A percentile compares a stretch with the other conserved stretches of the same genome.
These are phyloP conservation scores for Exophiala bonariae DNA, from an alignment of 2,329 filamentous ascomycete species.

Conservation along the genomic window DNA sequence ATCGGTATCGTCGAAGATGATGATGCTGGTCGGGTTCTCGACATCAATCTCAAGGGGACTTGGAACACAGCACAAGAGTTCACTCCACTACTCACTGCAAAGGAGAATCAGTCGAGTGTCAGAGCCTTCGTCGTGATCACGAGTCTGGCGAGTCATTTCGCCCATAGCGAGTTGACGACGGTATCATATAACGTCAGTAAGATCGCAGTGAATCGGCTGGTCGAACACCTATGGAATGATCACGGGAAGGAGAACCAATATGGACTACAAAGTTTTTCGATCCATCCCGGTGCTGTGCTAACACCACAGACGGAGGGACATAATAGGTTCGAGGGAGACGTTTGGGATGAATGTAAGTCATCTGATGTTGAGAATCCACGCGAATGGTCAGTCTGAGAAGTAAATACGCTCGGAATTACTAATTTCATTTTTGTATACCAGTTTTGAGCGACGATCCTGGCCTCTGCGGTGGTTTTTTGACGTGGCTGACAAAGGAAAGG, in stretches of 20 bases:
- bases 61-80: constrained; percentile 23
- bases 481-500: constrained; percentile 30
- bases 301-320: constrained; percentile 16
- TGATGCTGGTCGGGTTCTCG: constrained; percentile 19
- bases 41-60: constrained; percentile 18
- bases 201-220: constrained; percentile 17
- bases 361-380: neutral
- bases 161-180: constrained; percentile 12
- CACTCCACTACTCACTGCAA: constrained; percentile 11
- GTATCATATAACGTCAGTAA: constrained; percentile 20
- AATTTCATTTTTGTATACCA: too few species aligned
- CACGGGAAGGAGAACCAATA: too few species aligned
- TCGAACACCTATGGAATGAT: constrained; percentile 19
- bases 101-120: constrained; percentile 8
- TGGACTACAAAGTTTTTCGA: constrained; percentile 13
- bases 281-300: constrained; percentile 22
- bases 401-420: too few species aligned
- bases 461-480: constrained; percentile 29
- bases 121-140: constrained; percentile 16
- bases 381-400: neutral
- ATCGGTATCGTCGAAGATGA: constrained; percentile 21
- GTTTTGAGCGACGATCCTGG: constrained; percentile 21
- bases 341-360: too few species aligned
- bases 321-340: too few species aligned
- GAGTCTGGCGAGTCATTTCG: constrained; percentile 14